Conservation (phyloP, 805 yeast genomes). For the Komagataella pastoris region DNA sequence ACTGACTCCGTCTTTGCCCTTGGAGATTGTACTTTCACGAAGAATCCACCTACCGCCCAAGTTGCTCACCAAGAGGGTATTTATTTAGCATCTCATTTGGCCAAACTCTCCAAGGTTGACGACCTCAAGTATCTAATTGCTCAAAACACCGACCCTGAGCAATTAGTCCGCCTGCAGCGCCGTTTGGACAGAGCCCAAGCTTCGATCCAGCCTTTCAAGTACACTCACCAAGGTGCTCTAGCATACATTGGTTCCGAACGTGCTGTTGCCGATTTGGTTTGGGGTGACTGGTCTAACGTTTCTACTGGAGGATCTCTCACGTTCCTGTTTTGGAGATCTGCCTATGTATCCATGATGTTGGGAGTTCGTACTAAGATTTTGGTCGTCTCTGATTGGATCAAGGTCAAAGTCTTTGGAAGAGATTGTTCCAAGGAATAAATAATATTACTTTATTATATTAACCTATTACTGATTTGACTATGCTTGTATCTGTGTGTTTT, state of each 20-base stretch:
- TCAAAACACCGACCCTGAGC: slow-evolving; percentile 24
- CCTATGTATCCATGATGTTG: slow-evolving; percentile 86
- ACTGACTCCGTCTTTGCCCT: slow-evolving; percentile 70
- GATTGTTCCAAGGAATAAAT: slow-evolving; percentile 73
- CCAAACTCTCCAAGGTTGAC: slow-evolving; percentile 50
- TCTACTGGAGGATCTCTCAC: slow-evolving; percentile 79
- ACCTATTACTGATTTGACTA: background rate
- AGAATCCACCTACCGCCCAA: slow-evolving; percentile 93
- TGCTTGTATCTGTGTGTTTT: background rate
- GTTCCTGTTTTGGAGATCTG: slow-evolving; percentile 89
- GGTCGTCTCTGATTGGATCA: slow-evolving; percentile 81
- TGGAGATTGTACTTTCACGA: slow-evolving; percentile 91
- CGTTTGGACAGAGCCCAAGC: slow-evolving; percentile 26
- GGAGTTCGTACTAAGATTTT: slow-evolving; percentile 79
- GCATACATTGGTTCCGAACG: slow-evolving; percentile 90
- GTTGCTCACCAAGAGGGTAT: slow-evolving; percentile 93
- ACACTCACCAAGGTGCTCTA: slow-evolving; percentile 83
- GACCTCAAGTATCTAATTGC: slow-evolving; percentile 32
- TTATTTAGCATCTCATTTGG: slow-evolving; percentile 62
- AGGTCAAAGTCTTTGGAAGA: slow-evolving; percentile 82
- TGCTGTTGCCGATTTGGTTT: slow-evolving; percentile 84
- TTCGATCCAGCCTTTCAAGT: slow-evolving; percentile 51
- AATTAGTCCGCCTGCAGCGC: slow-evolving; percentile 29
- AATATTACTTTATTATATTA: background rate
- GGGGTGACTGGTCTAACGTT: slow-evolving; percentile 69